Base-by-base conservation (phyloP, 129 eudicot species). In the Lonicera japonica region DNA sequence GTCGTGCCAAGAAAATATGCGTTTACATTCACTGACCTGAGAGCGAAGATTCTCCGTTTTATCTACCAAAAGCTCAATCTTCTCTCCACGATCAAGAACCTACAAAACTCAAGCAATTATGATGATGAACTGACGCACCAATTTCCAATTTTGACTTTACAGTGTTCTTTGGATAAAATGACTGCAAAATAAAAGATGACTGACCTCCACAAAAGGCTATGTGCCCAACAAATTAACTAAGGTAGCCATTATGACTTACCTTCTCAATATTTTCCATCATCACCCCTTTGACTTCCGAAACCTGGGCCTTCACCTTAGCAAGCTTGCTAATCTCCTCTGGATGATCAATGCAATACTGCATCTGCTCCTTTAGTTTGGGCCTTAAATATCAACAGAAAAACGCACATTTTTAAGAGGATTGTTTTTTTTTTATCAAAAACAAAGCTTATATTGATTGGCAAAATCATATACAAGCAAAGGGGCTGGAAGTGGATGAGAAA, bases 31-130 rank as follows among this genome's bases (percentile, higher is more conserved):
- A 70, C 80, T 34, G 22, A 86, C 97, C 88, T 92, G 98, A 29
- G 98, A 87, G 61, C 82, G 96, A 70, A 92, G 95, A 67, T 58
- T 87, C 78, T 92, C 98, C 1, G 98, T 80, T 75, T 92, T 92
- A 66, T 92, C 98, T 66, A 92, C 98, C 68, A 91, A 54, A 56
- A 91, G 90, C 79, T 91, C 97, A 58, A 91, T 91, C 80, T 91
- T 91, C 74, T 87, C 97, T 58, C 97, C 97, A 60, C 97, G 95
- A 70, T 91, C 97, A 73, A 92, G 98, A 76, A 92, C 98, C 98
- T 87, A 65, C 60, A 84, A n/a, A 20, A 16, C 24, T 58, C 13
- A 52, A 50, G n/a, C 39, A 14, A 6, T 17, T 50, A 25, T 70
- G 21, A 43, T 13, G 5, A 36, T 41, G 4, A 0, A 45, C 6